Percentiles rank a stretch among this genome's conserved stretches.
phyloP scores from a whole-genome alignment of 148 eudicot genomes.

The Diospyros kaki region DNA sequence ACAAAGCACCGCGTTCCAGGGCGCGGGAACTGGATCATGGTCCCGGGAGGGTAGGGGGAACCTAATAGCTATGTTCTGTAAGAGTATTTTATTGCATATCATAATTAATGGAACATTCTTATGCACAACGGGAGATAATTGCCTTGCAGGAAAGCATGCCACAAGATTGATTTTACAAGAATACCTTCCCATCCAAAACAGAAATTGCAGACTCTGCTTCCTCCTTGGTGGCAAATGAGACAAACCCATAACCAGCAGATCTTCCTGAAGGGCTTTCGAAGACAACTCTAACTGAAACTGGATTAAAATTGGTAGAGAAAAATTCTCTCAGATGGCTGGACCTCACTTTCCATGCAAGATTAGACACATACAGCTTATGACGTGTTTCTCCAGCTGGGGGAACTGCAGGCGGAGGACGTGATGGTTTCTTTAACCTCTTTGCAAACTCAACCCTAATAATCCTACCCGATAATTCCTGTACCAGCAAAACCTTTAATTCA shows the following conservation, averaged over 20 bases:
- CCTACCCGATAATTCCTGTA: conserved; percentile 72
- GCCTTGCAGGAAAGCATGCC: background rate
- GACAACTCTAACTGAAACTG: conserved; percentile 68
- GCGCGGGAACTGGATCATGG: too few relatives aligned
- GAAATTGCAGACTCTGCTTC: conserved; percentile 79
- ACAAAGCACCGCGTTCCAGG: too few relatives aligned
- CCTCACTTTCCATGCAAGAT: conserved; percentile 92
- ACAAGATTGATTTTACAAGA: background rate
- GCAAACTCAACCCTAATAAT: conserved; percentile 67
- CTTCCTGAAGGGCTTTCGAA: conserved; percentile 61
- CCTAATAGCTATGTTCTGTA: too few relatives aligned
- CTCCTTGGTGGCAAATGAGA: conserved; percentile 71
- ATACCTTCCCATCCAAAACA: conserved; percentile 74
- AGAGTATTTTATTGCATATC: too few relatives aligned
- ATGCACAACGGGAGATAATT: too few relatives aligned
- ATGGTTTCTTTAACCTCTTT: conserved; percentile 61
- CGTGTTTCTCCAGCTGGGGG: conserved; percentile 50
- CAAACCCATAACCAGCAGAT: conserved; percentile 95
- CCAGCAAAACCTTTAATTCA: conserved; percentile 6
- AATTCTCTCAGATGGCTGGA: conserved; percentile 68
- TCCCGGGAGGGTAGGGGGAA: too few relatives aligned
- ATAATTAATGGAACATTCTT: too few relatives aligned
- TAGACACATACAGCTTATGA: conserved; percentile 70
- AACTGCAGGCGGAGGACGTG: conserved; percentile 33
- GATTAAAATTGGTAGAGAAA: conserved; percentile 49